These are phyloP conservation scores for Cercospora zeae-maydis DNA, from an alignment of 2,329 filamentous ascomycete genomes.

Conservation along the genomic window DNA sequence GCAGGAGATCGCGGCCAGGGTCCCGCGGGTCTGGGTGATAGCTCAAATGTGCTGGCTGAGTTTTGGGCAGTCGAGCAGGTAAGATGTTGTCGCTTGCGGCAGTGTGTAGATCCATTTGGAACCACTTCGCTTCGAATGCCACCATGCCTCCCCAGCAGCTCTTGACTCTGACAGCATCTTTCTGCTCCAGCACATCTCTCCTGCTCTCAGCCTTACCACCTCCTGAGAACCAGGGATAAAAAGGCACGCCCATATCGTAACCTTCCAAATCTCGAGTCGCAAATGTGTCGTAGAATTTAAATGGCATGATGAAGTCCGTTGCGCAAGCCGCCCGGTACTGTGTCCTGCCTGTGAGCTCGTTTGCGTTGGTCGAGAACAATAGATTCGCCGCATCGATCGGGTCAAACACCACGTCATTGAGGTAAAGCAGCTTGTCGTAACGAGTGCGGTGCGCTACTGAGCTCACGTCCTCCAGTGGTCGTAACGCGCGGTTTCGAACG, in stretches of 20 bases:
- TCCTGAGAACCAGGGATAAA: conserved; percentile 64
- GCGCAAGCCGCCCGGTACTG: conserved; percentile 67
- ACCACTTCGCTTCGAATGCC: conserved; percentile 59
- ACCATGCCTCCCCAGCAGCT: conserved; percentile 79
- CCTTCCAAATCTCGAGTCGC: conserved; percentile 66
- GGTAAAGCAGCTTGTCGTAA: conserved; percentile 57
- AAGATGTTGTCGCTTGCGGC: not conserved
- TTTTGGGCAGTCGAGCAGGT: not conserved
- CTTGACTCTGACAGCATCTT: conserved; percentile 64
- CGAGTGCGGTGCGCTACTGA: conserved; percentile 38
- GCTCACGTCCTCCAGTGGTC: conserved; percentile 56
- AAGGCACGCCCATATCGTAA: conserved; percentile 59
- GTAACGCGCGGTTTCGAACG: conserved; percentile 66
- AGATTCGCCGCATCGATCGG: conserved; percentile 58
- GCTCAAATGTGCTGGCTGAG: conserved; percentile 9
- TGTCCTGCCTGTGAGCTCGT: conserved; percentile 47
- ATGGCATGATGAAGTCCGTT: conserved; percentile 65
- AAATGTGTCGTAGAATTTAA: conserved; percentile 71
- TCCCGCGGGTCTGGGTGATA: conserved; percentile 13
- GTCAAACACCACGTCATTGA: conserved; percentile 66
- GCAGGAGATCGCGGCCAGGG: not conserved
- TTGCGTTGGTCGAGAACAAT: conserved; percentile 60
- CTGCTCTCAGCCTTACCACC: conserved; percentile 52
- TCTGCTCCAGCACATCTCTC: conserved; percentile 59
- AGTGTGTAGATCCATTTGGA: conserved; percentile 43